Conservation (phyloP, 139 green algal genomes). For the Spirogloea muscicola region DNA sequence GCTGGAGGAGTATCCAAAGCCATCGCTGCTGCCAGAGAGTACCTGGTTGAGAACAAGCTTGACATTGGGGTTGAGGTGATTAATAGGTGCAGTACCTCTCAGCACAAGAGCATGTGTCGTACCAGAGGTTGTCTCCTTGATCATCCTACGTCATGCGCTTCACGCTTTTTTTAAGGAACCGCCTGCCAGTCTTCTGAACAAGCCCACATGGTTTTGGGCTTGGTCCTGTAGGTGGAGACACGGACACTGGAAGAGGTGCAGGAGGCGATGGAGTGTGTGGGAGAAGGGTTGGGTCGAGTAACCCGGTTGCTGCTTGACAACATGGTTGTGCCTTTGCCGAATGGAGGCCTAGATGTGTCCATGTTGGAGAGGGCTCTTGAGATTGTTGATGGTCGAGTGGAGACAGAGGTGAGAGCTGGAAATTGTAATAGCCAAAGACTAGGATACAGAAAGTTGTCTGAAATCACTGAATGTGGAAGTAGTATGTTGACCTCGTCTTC, state of each 20-base stretch:
- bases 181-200: no score
- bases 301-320: conserved; percentile 96
- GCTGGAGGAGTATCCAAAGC: conserved; percentile 80
- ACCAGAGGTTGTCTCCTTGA: no score
- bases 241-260: conserved; percentile 82
- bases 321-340: conserved; percentile 66
- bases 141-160: no score
- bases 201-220: no score
- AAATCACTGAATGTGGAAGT: not conserved
- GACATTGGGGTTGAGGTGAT: conserved; percentile 43
- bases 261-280: conserved; percentile 65
- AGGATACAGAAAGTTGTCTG: not conserved
- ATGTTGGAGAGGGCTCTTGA: conserved; percentile 61
- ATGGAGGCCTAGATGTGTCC: conserved; percentile 73
- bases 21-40: conserved; percentile 52
- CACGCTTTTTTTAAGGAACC: no score
- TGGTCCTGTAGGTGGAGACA: conserved; percentile 76
- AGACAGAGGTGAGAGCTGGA: conserved; percentile 76
- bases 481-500: not conserved
- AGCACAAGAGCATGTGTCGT: no score
- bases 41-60: conserved; percentile 43
- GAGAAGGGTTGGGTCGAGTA: conserved; percentile 9
- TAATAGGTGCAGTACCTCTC: not conserved
- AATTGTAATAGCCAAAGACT: not conserved
- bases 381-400: conserved; percentile 55